Base-by-base conservation (phyloP, 1,284 basidiomycete species). In the Heimioporus retisporus region DNA sequence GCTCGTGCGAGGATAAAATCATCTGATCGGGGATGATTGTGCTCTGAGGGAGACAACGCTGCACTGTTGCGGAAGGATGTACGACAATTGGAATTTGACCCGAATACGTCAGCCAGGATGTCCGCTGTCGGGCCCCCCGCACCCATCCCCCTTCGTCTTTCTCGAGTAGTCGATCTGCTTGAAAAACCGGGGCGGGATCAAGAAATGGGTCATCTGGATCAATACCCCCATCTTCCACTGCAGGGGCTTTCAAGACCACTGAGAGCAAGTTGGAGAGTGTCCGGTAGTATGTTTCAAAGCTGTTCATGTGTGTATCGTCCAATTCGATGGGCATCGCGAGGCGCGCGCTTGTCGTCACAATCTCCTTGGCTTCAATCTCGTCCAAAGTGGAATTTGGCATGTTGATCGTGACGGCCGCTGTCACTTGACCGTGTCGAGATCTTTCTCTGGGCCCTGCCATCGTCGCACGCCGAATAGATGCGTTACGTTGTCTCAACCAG, bases 81-180 rank as follows among this genome's bases (percentile, higher is more conserved):
- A 71, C 71, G 4, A 59, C 43, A 11, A 50, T 46, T 14, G 59
- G 64, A 40, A 63, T 31, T 4, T 8, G n/a, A 21, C 61, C 66
- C 2, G 42, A 53, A 53, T 71, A 71, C 7, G 58, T 28, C 57
- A 35, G 25, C 19, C 14, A 18, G 8, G 35, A 40, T 40, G 10
- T 40, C 35, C 35, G 11, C 11, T 3, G 10, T 31, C 19, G 62
- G 18, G 63, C 58, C 66, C 64, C 72, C 21, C 67, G 70, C 18
- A 73, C 72, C 73, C 67, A 72, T 1, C 31, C 56, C 13, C 58
- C 61, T 7, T 75, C 72, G 4, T 67, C 69, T 3, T 72, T 69
- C n/a, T 66, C 53, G 35, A 71, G 55, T 7, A 25, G 5, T 28
- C 18, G 57, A 1, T 13, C 21, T 35, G 35, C 35, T 13, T 40